Evolutionary conservation across 345 rosid species (phyloP).

Genomic region (Alliaria petiolata): DNA sequence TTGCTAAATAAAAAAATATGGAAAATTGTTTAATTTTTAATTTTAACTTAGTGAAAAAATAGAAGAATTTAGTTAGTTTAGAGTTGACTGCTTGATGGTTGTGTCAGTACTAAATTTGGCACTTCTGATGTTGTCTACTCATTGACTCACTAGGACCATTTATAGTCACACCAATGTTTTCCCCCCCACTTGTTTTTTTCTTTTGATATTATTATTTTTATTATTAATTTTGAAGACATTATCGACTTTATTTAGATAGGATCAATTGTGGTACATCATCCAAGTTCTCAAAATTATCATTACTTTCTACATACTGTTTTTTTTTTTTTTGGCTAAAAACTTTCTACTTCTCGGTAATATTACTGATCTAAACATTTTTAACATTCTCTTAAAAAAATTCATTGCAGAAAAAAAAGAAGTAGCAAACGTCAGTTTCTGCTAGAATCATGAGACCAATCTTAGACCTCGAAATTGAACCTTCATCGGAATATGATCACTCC

Average conservation of each 20-base stretch:
- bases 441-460: conserved; percentile 46
- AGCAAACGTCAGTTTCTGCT: background rate
- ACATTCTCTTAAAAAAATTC: background rate
- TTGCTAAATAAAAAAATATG: background rate
- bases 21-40: background rate
- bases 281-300: background rate
- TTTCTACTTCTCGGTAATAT: background rate
- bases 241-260: conserved; percentile 20
- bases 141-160: conserved; percentile 34
- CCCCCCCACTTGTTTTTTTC: background rate
- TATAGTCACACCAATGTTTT: conserved; percentile 31
- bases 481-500: conserved; percentile 44
- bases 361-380: background rate
- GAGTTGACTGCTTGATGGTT: conserved; percentile 26
- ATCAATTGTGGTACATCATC: background rate
- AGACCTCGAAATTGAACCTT: conserved; percentile 58
- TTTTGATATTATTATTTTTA: background rate
- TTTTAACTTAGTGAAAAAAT: background rate
- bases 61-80: background rate
- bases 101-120: conserved; percentile 38
- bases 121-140: conserved; percentile 33
- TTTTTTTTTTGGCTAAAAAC: too few relatives aligned
- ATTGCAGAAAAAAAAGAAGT: background rate
- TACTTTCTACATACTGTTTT: background rate
- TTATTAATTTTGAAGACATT: conserved; percentile 4